Percentiles rank a stretch among this genome's conserved stretches.
These are phyloP conservation scores for Candida nanaspora DNA, from an alignment of 805 yeast species.

Conservation along the genomic window DNA sequence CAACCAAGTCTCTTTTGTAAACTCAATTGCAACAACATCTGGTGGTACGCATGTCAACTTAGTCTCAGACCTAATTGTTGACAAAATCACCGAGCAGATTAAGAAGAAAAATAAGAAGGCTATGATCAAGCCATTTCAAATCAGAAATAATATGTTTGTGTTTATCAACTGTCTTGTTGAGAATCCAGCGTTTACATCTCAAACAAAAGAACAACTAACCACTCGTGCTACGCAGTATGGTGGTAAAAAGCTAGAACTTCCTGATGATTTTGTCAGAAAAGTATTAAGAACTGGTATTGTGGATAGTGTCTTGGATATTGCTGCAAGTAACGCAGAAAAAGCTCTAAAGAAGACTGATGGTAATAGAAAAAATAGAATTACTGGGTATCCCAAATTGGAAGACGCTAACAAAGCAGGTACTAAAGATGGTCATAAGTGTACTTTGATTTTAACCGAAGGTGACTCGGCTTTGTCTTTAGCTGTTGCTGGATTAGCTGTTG, in stretches of 20 bases:
- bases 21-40: conserved; percentile 93
- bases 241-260: conserved; percentile 64
- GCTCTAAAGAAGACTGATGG: conserved; percentile 90
- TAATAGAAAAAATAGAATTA: conserved; percentile 70
- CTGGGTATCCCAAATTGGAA: conserved; percentile 82
- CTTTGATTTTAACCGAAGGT: conserved; percentile 92
- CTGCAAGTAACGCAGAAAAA: conserved; percentile 82
- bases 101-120: conserved; percentile 60
- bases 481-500: conserved; percentile 87
- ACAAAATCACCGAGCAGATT: conserved; percentile 64
- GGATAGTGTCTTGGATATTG: conserved; percentile 76
- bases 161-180: conserved; percentile 90
- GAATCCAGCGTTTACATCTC: conserved; percentile 96
- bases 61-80: conserved; percentile 76
- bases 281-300: conserved; percentile 60
- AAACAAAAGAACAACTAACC: conserved; percentile 92
- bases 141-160: conserved; percentile 81
- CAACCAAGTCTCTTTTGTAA: conserved; percentile 93
- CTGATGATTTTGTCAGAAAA: conserved; percentile 69
- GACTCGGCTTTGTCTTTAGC: conserved; percentile 93
- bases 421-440: conserved; percentile 83
- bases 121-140: conserved; percentile 80
- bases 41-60: conserved; percentile 96
- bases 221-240: conserved; percentile 88
- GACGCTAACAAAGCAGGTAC: conserved; percentile 98